Conservation (phyloP, 1,139 yeast species). For the Trichomonascaceae sp. region DNA sequence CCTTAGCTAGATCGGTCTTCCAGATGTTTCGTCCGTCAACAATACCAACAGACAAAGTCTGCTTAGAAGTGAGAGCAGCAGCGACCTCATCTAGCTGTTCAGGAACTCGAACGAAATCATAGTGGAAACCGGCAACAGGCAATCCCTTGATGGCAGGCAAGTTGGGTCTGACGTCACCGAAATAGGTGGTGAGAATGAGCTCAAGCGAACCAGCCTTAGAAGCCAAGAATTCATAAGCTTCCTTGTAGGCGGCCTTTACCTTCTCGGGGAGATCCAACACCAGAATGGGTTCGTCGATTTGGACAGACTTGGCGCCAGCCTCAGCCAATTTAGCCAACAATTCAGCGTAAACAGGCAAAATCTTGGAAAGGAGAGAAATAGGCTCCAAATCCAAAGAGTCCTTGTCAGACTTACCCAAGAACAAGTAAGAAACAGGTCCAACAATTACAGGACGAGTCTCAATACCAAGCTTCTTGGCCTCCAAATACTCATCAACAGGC, state of each 20-base stretch:
- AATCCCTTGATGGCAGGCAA: constrained; percentile 78
- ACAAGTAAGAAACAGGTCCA: constrained; percentile 94
- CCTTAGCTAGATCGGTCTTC: constrained; percentile 91
- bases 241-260: constrained; percentile 79
- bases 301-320: constrained; percentile 95
- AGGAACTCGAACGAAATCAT: constrained; percentile 93
- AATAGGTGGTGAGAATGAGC: constrained; percentile 81
- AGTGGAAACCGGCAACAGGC: constrained; percentile 94
- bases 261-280: constrained; percentile 88
- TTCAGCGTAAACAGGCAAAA: constrained; percentile 89
- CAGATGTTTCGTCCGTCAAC: constrained; percentile 99
- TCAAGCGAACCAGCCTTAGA: constrained; percentile 65
- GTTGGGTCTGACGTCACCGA: constrained; percentile 98
- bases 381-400: constrained; percentile 95
- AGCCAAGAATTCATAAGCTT: constrained; percentile 71
- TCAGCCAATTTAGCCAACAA: constrained; percentile 77
- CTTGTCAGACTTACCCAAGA: constrained; percentile 96
- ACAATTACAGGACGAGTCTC: constrained; percentile 95
- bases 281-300: constrained; percentile 95
- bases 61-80: constrained; percentile 56
- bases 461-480: constrained; percentile 94
- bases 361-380: constrained; percentile 76
- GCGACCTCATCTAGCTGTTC: constrained; percentile 87
- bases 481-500: constrained; percentile 96
- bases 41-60: constrained; percentile 89